phyloP scores from a whole-genome alignment of 495 filamentous ascomycete genomes.

The Cercophora sp. region DNA sequence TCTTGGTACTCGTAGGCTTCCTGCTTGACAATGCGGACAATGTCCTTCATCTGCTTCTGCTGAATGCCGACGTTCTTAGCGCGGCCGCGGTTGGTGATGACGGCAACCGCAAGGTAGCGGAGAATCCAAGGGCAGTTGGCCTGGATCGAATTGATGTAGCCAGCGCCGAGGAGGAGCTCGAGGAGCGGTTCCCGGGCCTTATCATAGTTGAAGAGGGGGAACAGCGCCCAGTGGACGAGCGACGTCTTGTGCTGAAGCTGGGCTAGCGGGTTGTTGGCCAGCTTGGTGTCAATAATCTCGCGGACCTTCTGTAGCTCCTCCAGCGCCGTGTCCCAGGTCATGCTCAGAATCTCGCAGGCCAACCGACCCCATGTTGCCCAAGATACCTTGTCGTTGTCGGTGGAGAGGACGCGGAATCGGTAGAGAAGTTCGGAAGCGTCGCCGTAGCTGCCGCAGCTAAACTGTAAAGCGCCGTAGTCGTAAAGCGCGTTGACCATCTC shows the following conservation, averaged over 20 bases:
- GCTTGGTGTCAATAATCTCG: constrained; percentile 82
- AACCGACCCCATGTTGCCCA: constrained; percentile 96
- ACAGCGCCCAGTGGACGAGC: constrained; percentile 97
- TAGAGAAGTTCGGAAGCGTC: constrained; percentile 86
- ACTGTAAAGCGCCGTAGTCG: constrained; percentile 93
- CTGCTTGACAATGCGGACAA: constrained; percentile 90
- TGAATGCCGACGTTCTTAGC: constrained; percentile 78
- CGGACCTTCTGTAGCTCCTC: constrained; percentile 93
- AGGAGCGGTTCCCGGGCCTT: constrained; percentile 82
- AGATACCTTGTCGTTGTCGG: constrained; percentile 93
- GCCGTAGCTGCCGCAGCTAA: constrained; percentile 88
- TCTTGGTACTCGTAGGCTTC: constrained; percentile 97
- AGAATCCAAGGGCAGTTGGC: constrained; percentile 96
- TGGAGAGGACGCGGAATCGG: constrained; percentile 94
- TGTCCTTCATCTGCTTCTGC: constrained; percentile 96
- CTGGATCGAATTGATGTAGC: constrained; percentile 99
- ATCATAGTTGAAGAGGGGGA: constrained; percentile 98
- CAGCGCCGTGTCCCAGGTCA: constrained; percentile 92
- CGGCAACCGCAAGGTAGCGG: constrained; percentile 88
- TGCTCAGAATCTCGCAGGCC: constrained; percentile 86
- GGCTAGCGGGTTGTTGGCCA: constrained; percentile 91
- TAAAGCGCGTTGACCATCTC: constrained; percentile 94
- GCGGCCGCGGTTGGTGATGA: constrained; percentile 89
- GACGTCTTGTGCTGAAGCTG: constrained; percentile 93
- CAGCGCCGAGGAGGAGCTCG: constrained; percentile 92